Conservation (phyloP, 2,329 filamentous ascomycete genomes). For the Epichloe hybrida region DNA sequence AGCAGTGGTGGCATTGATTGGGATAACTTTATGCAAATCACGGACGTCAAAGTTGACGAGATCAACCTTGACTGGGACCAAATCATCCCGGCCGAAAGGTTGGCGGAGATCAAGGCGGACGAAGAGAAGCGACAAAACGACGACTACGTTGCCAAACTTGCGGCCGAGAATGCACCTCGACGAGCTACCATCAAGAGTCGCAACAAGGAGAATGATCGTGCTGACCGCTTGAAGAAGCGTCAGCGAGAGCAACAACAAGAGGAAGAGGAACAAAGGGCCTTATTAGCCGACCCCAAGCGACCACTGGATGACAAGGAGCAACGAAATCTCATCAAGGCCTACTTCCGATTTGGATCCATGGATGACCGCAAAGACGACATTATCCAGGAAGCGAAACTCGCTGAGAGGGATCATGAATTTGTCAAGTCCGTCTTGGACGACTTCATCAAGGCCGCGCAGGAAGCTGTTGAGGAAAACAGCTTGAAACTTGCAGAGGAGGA, state of each 20-base stretch:
- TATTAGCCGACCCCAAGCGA: constrained; percentile 72
- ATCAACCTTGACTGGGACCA: constrained; percentile 83
- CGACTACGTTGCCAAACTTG: constrained; percentile 65
- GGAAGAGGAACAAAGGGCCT: constrained; percentile 58
- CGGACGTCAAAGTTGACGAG: constrained; percentile 88
- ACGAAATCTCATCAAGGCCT: constrained; percentile 78
- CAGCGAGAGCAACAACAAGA: constrained; percentile 53
- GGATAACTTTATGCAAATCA: constrained; percentile 96
- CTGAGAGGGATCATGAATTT: constrained; percentile 69
- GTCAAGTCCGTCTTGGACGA: constrained; percentile 65
- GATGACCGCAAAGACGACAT: constrained; percentile 82
- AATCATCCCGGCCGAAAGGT: constrained; percentile 87
- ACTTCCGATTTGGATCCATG: constrained; percentile 81
- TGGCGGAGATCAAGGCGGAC: constrained; percentile 78
- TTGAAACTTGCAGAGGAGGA: constrained; percentile 67
- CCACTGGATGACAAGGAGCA: constrained; percentile 87
- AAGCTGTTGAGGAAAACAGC: constrained; percentile 52
- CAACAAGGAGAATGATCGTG: constrained; percentile 45
- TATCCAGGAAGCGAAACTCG: constrained; percentile 71
- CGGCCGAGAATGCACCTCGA: constrained; percentile 76
- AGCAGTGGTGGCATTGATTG: constrained; percentile 75
- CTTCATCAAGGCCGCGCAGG: constrained; percentile 45
- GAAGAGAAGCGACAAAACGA: constrained; percentile 77
- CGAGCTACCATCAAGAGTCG: constrained; percentile 50
- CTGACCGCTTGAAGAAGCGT: constrained; percentile 53